These are phyloP conservation scores for Rhodotorula glutinis DNA, from an alignment of 1,284 basidiomycete species.

Conservation along the genomic window DNA sequence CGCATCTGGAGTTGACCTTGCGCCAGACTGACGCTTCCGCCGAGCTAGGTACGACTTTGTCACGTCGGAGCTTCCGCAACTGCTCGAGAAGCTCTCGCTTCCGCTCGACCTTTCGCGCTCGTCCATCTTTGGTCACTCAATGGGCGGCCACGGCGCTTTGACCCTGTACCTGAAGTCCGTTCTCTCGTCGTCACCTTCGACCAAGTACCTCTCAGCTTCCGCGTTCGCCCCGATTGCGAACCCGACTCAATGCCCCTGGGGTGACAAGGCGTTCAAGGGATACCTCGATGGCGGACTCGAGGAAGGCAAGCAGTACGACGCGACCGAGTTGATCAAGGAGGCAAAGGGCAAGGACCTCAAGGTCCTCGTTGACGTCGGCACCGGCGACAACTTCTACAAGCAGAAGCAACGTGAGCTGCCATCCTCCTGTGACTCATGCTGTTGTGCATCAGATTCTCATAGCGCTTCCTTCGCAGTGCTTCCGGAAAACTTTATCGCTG, in stretches of 20 bases:
- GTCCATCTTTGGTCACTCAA: slow-evolving; percentile 73
- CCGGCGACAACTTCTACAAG: slow-evolving; percentile 49
- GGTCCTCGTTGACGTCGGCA: slow-evolving; percentile 67
- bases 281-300: slow-evolving; percentile 75
- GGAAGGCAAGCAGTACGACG: slow-evolving; percentile 79
- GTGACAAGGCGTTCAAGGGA: slow-evolving; percentile 85
- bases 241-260: slow-evolving; percentile 84
- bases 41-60: slow-evolving; percentile 64
- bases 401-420: slow-evolving; percentile 35
- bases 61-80: slow-evolving; percentile 72
- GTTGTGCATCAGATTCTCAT: neutral
- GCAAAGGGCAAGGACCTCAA: slow-evolving; percentile 61
- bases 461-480: slow-evolving; percentile 54
- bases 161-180: slow-evolving; percentile 80
- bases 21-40: neutral
- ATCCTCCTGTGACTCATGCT: neutral
- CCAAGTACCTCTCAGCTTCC: slow-evolving; percentile 76
- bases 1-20: no score
- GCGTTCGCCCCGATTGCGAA: slow-evolving; percentile 92
- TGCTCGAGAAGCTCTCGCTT: slow-evolving; percentile 66
- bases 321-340: slow-evolving; percentile 73
- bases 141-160: slow-evolving; percentile 64
- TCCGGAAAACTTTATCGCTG: slow-evolving; percentile 81
- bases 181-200: slow-evolving; percentile 55
- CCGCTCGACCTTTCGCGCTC: slow-evolving; percentile 60